phyloP scores from a whole-genome alignment of 2,329 filamentous ascomycete species.

The Trichoderma polysporum region DNA sequence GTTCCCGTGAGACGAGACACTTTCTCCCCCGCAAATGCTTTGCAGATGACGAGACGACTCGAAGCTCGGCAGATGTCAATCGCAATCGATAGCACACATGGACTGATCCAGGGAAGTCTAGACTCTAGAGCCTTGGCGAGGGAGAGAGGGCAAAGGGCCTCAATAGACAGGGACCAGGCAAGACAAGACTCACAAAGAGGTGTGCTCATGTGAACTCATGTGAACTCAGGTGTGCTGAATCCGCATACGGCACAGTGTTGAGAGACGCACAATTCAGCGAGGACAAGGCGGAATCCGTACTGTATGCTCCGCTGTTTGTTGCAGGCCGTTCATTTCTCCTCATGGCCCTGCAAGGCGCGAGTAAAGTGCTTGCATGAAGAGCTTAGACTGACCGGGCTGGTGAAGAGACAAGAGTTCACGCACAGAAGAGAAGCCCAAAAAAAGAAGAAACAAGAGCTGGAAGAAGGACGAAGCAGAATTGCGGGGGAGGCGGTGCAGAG shows the following conservation, averaged over 20 bases:
- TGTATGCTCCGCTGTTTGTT: conserved; percentile 14
- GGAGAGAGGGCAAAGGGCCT: neutral
- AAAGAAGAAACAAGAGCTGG: neutral
- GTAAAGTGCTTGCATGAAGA: conserved; percentile 15
- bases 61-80: neutral
- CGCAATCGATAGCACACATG: no score
- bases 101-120: neutral
- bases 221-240: neutral
- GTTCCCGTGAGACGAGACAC: conserved; percentile 10
- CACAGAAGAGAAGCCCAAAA: neutral
- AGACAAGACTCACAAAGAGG: neutral
- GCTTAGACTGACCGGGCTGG: neutral
- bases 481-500: conserved; percentile 1
- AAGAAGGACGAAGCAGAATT: neutral
- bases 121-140: conserved; percentile 7
- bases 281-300: neutral
- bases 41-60: conserved; percentile 7
- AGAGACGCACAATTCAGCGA: neutral
- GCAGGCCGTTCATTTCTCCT: neutral
- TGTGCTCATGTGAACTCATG: no score
- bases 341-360: conserved; percentile 11
- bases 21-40: conserved; percentile 2
- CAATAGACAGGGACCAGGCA: neutral
- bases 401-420: neutral
- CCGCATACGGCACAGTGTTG: conserved; percentile 3